Conservation (phyloP, 106 monocot species). For the Acorus calamus region DNA sequence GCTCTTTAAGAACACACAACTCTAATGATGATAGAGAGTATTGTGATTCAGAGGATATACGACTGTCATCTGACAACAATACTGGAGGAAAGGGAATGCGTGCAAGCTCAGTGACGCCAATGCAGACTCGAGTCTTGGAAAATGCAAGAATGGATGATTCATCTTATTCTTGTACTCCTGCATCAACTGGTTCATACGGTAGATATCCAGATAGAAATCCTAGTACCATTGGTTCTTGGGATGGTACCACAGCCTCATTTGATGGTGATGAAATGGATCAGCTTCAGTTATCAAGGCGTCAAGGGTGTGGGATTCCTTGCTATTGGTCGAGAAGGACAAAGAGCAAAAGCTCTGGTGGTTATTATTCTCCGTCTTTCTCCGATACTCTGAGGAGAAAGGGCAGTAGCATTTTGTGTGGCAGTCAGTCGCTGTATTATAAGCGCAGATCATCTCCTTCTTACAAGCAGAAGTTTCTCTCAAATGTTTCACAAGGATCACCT, state of each 20-base stretch:
- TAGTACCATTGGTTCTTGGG: not conserved
- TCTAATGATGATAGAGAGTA: conserved; percentile 6
- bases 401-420: conserved; percentile 14
- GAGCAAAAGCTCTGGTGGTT: conserved; percentile 2
- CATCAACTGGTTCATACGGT: conserved; percentile 5
- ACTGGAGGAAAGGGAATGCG: not conserved
- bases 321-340: conserved; percentile 9
- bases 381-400: conserved; percentile 16
- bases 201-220: not conserved
- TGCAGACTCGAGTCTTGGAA: conserved; percentile 4
- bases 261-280: conserved; percentile 6
- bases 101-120: conserved; percentile 10
- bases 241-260: conserved; percentile 8
- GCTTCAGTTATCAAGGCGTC: not conserved
- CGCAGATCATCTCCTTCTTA: not conserved
- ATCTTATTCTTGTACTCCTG: conserved; percentile 11
- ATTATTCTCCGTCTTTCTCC: conserved; percentile 16
- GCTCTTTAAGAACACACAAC: not conserved
- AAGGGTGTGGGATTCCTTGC: conserved; percentile 9
- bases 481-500: conserved; percentile 9
- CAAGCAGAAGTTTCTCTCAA: conserved; percentile 3
- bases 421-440: not conserved
- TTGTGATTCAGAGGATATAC: conserved; percentile 5
- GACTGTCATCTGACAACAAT: not conserved
- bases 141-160: conserved; percentile 7